phyloP scores from a whole-genome alignment of 2,329 filamentous ascomycete genomes.

The Xylariaceae sp. region DNA sequence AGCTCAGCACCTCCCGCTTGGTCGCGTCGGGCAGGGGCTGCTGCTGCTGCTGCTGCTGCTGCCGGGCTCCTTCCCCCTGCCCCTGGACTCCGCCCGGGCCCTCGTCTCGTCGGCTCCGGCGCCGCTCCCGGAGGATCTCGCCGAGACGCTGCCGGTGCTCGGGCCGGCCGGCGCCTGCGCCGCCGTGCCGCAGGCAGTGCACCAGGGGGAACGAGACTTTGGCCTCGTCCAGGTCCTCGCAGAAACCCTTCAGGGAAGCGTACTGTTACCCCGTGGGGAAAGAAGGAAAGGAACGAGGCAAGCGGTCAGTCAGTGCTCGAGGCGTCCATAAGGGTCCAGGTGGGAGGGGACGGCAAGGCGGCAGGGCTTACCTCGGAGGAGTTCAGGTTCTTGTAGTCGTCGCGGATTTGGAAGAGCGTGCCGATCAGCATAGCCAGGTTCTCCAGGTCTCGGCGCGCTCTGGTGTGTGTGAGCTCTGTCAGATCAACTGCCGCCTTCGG shows the following conservation, averaged over 20 bases:
- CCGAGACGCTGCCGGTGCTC: no score
- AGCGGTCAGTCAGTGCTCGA: neutral
- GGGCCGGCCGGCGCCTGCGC: no score
- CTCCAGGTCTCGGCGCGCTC: neutral
- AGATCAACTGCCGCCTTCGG: no score
- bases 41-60: no score
- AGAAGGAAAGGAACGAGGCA: no score
- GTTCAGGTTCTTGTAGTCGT: slow-evolving; percentile 7
- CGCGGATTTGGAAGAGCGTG: slow-evolving; percentile 6
- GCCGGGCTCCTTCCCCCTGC: no score
- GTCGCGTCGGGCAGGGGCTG: no score
- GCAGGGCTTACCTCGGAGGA: slow-evolving; percentile 1
- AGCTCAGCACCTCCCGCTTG: no score
- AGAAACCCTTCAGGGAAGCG: slow-evolving; percentile 8
- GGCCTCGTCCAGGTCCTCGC: slow-evolving; percentile 9
- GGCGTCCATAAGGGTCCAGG: neutral
- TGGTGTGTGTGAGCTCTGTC: slow-evolving; percentile 2
- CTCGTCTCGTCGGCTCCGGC: no score
- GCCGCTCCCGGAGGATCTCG: no score
- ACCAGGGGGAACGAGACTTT: slow-evolving; percentile 8
- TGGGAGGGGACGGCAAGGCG: neutral
- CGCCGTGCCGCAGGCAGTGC: slow-evolving; percentile 1
- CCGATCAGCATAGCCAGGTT: slow-evolving; percentile 4
- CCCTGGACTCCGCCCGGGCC: no score
- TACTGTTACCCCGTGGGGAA: slow-evolving; percentile 1